Base-by-base conservation (phyloP, 225 moss, liverwort and hornwort genomes). In the Ulota crispa region DNA sequence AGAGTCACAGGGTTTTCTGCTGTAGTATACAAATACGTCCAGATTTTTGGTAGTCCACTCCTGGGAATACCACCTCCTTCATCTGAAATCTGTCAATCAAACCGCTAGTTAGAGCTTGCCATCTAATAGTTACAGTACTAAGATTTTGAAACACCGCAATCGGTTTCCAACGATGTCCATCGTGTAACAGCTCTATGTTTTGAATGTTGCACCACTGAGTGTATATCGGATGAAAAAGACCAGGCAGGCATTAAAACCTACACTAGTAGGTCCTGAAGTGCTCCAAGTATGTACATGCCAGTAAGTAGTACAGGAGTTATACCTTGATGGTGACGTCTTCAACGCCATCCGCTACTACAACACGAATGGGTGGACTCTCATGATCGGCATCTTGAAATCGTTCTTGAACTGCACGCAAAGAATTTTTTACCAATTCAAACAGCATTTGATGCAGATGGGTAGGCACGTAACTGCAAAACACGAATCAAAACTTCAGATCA, bases 281-380 rank as follows among this genome's bases (percentile, higher is more conserved):
- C 64, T 64, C 16, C 3, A 66, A 55, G 68, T 26, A 21, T 21
- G 7, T 15, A 68, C 14, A 19, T 26, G 1, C 28, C 62, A 50
- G 39, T 24, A 36, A 59, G 41, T 62, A 78, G 24, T 50, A 45
- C 26, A 77, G 42, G 31, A 16, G 2, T 5, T 81, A 28, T 75
- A 93, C 95, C 87, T 94, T 96, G 36, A 96, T 83, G 18, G 94
- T 94, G 60, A 96, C 94, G 79, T 96, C 96, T 91, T 96, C 96
- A 60, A 87, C 73, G 2, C 96, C 96, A 78, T 96, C 93, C 26
- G 94, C 96, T 55, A 96, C 94, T 20, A 96, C 93, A 80, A 96
- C 91, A 75, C 94, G 90, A 64, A 96, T 93, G 2, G 93, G 94
- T 31, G 94, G 96, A 84, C 86, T 89, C 36, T 94, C 94, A 37